Base-by-base conservation (phyloP, 352 stramenopile genomes). In the Globisporangium okanoganense region DNA sequence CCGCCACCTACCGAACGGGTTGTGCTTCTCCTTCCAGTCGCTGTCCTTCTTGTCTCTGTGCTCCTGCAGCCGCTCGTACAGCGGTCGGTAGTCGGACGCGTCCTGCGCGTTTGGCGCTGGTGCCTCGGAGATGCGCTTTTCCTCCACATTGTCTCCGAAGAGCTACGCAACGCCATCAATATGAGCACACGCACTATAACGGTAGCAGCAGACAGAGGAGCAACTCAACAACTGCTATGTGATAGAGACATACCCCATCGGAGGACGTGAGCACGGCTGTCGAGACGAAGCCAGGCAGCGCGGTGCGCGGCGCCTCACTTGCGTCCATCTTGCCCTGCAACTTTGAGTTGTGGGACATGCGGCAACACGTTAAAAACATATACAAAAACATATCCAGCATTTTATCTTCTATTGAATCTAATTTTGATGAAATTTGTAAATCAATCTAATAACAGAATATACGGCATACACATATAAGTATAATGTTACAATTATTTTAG, bases 11-110 rank as follows among this genome's bases (percentile, higher is more conserved):
- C 86, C 86, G 59, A 94, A 95, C 20, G 86, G 84, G 48, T 95
- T 95, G 65, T 95, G 85, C 69, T 95, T 94, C 62, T 93, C 80
- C 62, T 92, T 92, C 86, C 86, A 95, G n/a, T 94, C 86, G 33
- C 76, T 82, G 47, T 95, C 84, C 24, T 93, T 92, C 57, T 87
- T 59, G 29, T 93, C 80, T 24, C 79, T 82, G 43, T 78, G 77
- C 51, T 94, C 84, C 64, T 94, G 80, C 13, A 95, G 70, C 2
- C 85, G 84, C 40, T 95, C 86, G 53, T 90, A 94, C 35, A 95
- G 68, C 25, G 86, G 84, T 33, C 85, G 85, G 66, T 89, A 93
- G 41, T 76, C 73, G 14, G 60, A 58, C 1, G 66, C 65, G 35
- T 88, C 82, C 35, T 82, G 64, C 35, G 62, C 55, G 29, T 63